Evolutionary conservation across 2,329 filamentous ascomycete genomes (phyloP).

Genomic region (Colletotrichum nymphaeae): DNA sequence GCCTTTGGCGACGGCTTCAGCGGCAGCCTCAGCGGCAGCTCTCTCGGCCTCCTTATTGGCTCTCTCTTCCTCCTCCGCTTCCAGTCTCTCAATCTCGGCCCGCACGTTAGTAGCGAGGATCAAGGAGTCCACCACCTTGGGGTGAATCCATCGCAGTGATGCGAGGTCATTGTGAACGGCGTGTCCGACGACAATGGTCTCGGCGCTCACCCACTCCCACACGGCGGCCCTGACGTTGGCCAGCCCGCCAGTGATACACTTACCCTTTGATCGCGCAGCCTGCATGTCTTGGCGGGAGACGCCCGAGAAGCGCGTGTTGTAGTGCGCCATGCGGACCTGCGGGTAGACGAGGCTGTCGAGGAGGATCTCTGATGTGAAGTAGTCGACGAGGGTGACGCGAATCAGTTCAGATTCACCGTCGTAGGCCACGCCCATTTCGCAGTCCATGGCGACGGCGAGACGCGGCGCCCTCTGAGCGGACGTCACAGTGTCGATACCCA

Average conservation of each 20-base stretch:
- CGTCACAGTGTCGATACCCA: background rate
- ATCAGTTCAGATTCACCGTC: constrained; percentile 62
- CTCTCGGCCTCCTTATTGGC: constrained; percentile 11
- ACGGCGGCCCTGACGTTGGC: constrained; percentile 54
- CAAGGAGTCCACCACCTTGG: constrained; percentile 57
- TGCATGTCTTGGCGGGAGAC: constrained; percentile 54
- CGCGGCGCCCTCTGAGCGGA: background rate
- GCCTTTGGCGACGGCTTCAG: background rate
- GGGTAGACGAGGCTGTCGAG: constrained; percentile 64
- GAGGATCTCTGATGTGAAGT: constrained; percentile 59
- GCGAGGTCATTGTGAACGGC: constrained; percentile 54
- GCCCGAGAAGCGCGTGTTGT: constrained; percentile 63
- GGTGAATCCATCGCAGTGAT: constrained; percentile 61
- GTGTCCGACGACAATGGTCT: constrained; percentile 63
- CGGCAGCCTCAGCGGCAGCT: too few relatives aligned
- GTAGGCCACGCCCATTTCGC: constrained; percentile 63
- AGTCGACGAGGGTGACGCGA: constrained; percentile 62
- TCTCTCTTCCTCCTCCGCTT: constrained; percentile 33
- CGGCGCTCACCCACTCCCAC: constrained; percentile 55
- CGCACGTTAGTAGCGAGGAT: constrained; percentile 43
- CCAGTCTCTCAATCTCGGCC: constrained; percentile 26
- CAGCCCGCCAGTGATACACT: constrained; percentile 52
- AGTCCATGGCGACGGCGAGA: constrained; percentile 60
- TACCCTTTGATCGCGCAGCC: constrained; percentile 43
- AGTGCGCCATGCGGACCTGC: constrained; percentile 55